Evolutionary conservation across 139 green algal genomes (phyloP).

Genomic region (Picochlorum sp.): DNA sequence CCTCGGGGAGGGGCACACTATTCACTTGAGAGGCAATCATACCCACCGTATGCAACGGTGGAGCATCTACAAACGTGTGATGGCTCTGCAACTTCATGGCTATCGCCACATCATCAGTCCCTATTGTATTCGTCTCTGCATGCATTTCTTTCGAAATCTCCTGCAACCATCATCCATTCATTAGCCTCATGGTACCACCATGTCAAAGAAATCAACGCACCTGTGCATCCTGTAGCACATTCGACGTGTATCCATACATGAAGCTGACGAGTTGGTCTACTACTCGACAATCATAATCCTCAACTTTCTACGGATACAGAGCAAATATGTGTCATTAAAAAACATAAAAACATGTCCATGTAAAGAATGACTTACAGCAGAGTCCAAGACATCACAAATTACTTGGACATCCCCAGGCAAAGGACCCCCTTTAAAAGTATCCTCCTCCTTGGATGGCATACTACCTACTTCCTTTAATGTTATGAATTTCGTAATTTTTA

Average conservation of each 20-base stretch:
- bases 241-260: conserved; percentile 63
- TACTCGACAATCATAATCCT: conserved; percentile 68
- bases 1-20: conserved; percentile 31
- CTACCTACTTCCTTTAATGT: too few species aligned
- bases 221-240: conserved; percentile 66
- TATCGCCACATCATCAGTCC: conserved; percentile 51
- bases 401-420: neutral
- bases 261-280: conserved; percentile 73
- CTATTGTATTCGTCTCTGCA: conserved; percentile 30
- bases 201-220: conserved; percentile 9
- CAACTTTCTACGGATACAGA: conserved; percentile 40
- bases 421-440: neutral
- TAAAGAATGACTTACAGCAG: neutral
- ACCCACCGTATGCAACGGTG: conserved; percentile 28
- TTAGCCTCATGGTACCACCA: neutral
- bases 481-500: too few species aligned
- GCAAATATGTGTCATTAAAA: neutral
- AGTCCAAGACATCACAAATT: neutral
- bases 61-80: conserved; percentile 35
- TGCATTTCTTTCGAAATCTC: neutral
- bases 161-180: neutral
- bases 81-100: conserved; percentile 41
- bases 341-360: neutral
- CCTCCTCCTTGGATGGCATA: too few species aligned
- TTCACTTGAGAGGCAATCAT: conserved; percentile 28